phyloP scores from a whole-genome alignment of 805 yeast genomes.

The Metschnikowia anglica region DNA sequence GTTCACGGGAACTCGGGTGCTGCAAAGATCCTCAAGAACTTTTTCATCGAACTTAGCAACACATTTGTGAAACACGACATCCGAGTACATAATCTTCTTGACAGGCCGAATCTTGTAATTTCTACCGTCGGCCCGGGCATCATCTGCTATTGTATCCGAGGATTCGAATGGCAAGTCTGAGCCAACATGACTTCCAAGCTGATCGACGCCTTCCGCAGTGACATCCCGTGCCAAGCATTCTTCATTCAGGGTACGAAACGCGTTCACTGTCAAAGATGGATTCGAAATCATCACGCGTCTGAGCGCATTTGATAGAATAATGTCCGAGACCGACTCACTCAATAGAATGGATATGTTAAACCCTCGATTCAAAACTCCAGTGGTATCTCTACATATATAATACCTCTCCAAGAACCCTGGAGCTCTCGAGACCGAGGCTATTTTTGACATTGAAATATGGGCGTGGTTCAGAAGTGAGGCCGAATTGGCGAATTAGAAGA shows the following conservation, averaged over 20 bases:
- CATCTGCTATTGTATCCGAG: neutral
- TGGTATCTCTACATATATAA: constrained; percentile 17
- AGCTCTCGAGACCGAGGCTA: constrained; percentile 2
- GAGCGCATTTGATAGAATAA: constrained; percentile 16
- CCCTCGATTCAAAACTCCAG: constrained; percentile 14
- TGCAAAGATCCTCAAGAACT: constrained; percentile 5
- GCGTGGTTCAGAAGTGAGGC: neutral
- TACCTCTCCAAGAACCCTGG: constrained; percentile 16
- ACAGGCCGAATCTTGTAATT: constrained; percentile 12
- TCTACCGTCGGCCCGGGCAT: constrained; percentile 8
- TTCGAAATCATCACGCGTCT: constrained; percentile 7
- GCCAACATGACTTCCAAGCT: no score
- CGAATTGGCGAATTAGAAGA: neutral
- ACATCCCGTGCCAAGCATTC: neutral
- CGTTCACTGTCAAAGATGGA: constrained; percentile 12
- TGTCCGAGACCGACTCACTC: constrained; percentile 8
- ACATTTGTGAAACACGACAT: constrained; percentile 9
- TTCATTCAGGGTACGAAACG: constrained; percentile 7
- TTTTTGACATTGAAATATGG: neutral
- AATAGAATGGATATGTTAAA: constrained; percentile 13
- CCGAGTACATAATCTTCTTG: constrained; percentile 7
- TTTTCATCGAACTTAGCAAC: constrained; percentile 7
- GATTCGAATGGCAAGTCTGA: neutral
- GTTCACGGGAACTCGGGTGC: constrained; percentile 10
- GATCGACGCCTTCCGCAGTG: neutral